phyloP scores from a whole-genome alignment of 371 early-diverging fungal genomes.

The Parasitella parasitica region DNA sequence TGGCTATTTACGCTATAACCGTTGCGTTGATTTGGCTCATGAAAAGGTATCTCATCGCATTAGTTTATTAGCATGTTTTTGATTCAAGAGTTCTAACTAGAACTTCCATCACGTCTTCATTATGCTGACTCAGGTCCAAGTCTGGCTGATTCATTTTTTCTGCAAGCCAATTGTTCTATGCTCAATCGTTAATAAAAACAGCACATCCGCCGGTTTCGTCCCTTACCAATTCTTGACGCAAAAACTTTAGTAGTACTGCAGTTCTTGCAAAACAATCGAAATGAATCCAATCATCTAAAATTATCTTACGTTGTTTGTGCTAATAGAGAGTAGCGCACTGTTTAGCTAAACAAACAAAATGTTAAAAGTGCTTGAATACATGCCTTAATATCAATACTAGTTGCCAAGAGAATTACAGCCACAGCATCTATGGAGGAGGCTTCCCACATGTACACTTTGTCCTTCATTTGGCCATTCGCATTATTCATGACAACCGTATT shows the following conservation, averaged over 20 bases:
- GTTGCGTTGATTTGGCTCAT: too few species aligned
- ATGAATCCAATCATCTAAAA: conserved; percentile 64
- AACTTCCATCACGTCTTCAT: conserved; percentile 31
- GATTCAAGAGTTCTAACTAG: conserved; percentile 31
- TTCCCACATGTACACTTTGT: conserved; percentile 59
- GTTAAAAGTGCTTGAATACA: too few species aligned
- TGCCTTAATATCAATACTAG: conserved; percentile 58
- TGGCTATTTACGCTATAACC: too few species aligned
- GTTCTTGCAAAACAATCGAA: conserved; percentile 66
- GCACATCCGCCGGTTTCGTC: too few species aligned
- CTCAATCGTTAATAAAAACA: not conserved
- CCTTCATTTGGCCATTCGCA: conserved; percentile 3
- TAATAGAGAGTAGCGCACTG: too few species aligned
- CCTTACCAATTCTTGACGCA: conserved; percentile 57
- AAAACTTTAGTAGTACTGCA: conserved; percentile 56
- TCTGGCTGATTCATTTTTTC: conserved; percentile 43
- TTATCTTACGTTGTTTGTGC: conserved; percentile 56
- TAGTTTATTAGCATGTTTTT: not conserved
- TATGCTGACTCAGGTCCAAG: conserved; percentile 28
- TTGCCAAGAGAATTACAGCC: conserved; percentile 55
- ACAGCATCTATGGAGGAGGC: conserved; percentile 49
- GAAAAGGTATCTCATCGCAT: too few species aligned
- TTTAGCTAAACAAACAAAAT: too few species aligned
- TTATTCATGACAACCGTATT: conserved; percentile 58
- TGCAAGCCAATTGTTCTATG: conserved; percentile 31